Evolutionary conservation across 1,284 basidiomycete genomes (phyloP).

Genomic region (Marasmius oreades): DNA sequence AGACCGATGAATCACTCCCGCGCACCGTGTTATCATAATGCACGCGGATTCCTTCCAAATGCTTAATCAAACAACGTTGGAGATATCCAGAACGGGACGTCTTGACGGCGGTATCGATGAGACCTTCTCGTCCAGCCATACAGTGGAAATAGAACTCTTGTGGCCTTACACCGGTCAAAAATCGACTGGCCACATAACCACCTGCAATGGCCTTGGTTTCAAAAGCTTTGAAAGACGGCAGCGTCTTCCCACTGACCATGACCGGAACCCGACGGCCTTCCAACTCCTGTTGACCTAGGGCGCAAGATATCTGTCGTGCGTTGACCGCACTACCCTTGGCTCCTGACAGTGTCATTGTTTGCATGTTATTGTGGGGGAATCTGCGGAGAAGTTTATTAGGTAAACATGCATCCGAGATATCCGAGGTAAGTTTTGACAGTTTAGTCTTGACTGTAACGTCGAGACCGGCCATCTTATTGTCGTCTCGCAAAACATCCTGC

Average conservation of each 20-base stretch:
- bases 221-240: constrained; percentile 96
- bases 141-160: constrained; percentile 99
- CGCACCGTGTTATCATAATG: constrained; percentile 99
- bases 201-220: constrained; percentile 97
- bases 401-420: constrained; percentile 87
- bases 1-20: constrained; percentile 88
- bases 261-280: constrained; percentile 98
- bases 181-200: constrained; percentile 99
- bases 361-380: constrained; percentile 99
- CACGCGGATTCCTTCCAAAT: constrained; percentile 93
- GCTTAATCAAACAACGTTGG: constrained; percentile 98
- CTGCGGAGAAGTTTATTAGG: constrained; percentile 87
- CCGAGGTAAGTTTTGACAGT: constrained; percentile 81
- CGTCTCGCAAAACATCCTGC: constrained; percentile 95
- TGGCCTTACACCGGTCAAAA: constrained; percentile 97
- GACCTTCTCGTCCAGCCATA: constrained; percentile 98
- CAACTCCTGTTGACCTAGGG: constrained; percentile 95
- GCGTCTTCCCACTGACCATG: constrained; percentile 98
- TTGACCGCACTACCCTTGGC: constrained; percentile 99
- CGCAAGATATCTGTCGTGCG: constrained; percentile 96
- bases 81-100: constrained; percentile 98
- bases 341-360: constrained; percentile 97
- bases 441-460: constrained; percentile 91
- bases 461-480: constrained; percentile 94
- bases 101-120: constrained; percentile 99